Evolutionary conservation across 495 filamentous ascomycete species (phyloP), one percentile per base, ranked within the genome.

Genomic region (Tuber melanosporum): DNA sequence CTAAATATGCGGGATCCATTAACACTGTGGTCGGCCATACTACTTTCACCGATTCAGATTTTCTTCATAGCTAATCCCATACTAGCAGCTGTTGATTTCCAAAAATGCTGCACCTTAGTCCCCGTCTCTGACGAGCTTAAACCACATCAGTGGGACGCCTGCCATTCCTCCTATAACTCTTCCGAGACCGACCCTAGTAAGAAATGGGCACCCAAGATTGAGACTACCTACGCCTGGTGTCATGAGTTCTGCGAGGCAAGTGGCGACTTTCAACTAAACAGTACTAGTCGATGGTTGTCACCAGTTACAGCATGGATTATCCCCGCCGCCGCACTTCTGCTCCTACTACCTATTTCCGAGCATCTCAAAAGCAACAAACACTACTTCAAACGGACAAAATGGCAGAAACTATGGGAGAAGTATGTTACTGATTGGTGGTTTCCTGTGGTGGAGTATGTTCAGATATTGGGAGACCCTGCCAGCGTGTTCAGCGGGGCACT

Each of bases 401-500:
- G n/a, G 1, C 41, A 72, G 17, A 80, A 80, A 41, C 22, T 76
- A 3, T 71, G 73, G 41, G 42, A 70, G 17, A 77, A 82, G 22
- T 79, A 74, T 46, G 44, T 82, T 52, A 5, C 71, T 22, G 82
- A 82, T 47, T 82, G 81, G 81, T 73, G 77, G 7, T 39, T 76
- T 41, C 75, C 81, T 36, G 36, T 71, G 47, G 9, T 77, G 17
- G 80, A 79, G 36, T 82, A 82, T 43, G 70, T 76, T 19, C 77
- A 82, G 72, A 82, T 82, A 26, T n/a, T 82, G 14, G 81, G 81
- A 39, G 81, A 82, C 20, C 81, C 81, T 12, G 74, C 77, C 43
- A 82, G 80, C 20, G 81, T 80, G 32, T 82, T 82, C 52, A 82
- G 79, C 42, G 81, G 81, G 8, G 78, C 81, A 8, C 46, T 82